Conservation (phyloP, 257 asterid species). For the Schizonepeta tenuifolia region DNA sequence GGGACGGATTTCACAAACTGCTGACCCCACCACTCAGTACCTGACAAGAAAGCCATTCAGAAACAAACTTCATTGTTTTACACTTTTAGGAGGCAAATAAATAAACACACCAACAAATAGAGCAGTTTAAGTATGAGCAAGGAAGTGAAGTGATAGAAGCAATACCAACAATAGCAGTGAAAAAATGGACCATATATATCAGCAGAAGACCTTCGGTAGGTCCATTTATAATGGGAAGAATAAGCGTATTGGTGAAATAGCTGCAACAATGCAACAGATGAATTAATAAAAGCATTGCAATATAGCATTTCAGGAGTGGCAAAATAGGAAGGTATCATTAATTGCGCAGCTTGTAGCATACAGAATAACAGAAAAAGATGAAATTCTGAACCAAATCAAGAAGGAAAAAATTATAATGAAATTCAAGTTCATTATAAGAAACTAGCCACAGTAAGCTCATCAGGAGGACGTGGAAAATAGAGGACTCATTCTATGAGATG, state of each 20-base stretch:
- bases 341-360: conserved; percentile 15
- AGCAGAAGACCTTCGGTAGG: conserved; percentile 98
- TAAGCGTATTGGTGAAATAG: conserved; percentile 92
- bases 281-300: background rate
- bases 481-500: background rate
- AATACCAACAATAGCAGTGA: conserved; percentile 86
- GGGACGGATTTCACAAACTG: conserved; percentile 76
- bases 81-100: background rate
- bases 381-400: background rate
- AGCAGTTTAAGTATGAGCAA: conserved; percentile 18
- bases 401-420: background rate
- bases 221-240: conserved; percentile 96
- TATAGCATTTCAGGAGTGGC: conserved; percentile 12
- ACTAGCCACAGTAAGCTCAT: conserved; percentile 6
- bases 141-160: conserved; percentile 37
- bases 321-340: background rate
- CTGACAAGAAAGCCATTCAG: conserved; percentile 51
- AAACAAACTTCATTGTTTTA: conserved; percentile 23
- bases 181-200: conserved; percentile 81
- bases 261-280: conserved; percentile 48
- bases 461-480: background rate
- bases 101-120: background rate
- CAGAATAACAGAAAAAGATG: background rate
- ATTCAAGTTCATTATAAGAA: background rate
- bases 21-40: conserved; percentile 97